Percentiles rank a stretch among this genome's conserved stretches.
Conservation (phyloP, 108 stramenopile species). For the Cylindrotheca fusiformis region DNA sequence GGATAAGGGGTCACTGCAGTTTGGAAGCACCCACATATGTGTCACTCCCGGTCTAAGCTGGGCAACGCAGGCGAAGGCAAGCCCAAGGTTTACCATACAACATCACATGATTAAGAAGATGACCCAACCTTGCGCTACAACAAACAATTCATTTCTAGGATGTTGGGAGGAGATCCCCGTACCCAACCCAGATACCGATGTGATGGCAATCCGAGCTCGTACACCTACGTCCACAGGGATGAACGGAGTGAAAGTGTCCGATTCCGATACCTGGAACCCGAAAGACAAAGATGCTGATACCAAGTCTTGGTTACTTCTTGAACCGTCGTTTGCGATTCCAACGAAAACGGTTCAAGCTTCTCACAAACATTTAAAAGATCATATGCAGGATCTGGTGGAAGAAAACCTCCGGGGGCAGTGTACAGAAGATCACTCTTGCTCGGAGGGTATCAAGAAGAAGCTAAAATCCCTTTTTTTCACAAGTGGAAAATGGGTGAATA, state of each 20-base stretch:
- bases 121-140: conserved; percentile 9
- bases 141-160: neutral
- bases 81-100: neutral
- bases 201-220: conserved; percentile 36
- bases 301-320: conserved; percentile 40
- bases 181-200: neutral
- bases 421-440: conserved; percentile 60
- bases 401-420: conserved; percentile 67
- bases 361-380: conserved; percentile 36
- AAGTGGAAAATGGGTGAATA: neutral
- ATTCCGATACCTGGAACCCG: conserved; percentile 16
- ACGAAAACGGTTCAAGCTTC: conserved; percentile 17
- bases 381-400: conserved; percentile 48
- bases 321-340: conserved; percentile 31
- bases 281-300: neutral
- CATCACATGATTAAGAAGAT: neutral
- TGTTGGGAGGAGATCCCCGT: neutral
- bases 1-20: neutral
- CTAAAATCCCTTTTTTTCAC: neutral
- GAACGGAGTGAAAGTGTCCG: conserved; percentile 30
- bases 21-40: conserved; percentile 1
- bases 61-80: conserved; percentile 1
- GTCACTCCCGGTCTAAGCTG: conserved; percentile 16
- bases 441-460: neutral
- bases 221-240: conserved; percentile 63